These are phyloP conservation scores for Sclerotinia minor DNA, from an alignment of 2,329 filamentous ascomycete genomes.

Conservation along the genomic window DNA sequence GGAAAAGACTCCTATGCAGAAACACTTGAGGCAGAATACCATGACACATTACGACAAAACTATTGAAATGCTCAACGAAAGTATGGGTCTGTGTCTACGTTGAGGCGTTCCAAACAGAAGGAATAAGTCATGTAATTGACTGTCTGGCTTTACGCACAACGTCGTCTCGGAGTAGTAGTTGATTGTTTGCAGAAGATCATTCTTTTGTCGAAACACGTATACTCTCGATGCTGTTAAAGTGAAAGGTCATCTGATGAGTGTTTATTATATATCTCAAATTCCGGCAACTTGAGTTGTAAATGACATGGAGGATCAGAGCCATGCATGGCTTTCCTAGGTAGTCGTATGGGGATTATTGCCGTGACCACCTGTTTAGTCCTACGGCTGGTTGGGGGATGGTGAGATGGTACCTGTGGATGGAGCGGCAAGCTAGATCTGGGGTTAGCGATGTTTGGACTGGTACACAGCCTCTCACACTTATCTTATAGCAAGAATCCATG, in stretches of 20 bases:
- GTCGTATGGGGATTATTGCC: neutral
- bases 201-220: neutral
- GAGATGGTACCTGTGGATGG: constrained; percentile 4
- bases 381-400: neutral
- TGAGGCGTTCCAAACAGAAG: constrained; percentile 37
- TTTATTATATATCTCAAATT: neutral
- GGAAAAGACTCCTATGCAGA: constrained; percentile 17
- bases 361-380: neutral
- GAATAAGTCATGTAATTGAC: neutral
- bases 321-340: neutral
- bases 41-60: constrained; percentile 67
- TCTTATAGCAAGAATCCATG: neutral
- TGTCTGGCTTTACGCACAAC: neutral
- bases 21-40: constrained; percentile 35
- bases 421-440: neutral
- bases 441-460: neutral
- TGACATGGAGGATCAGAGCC: neutral
- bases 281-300: neutral
- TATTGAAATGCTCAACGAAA: constrained; percentile 71
- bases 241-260: neutral
- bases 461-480: constrained; percentile 14
- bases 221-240: neutral
- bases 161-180: neutral
- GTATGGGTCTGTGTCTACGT: constrained; percentile 65
- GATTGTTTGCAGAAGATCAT: neutral